phyloP scores from a whole-genome alignment of 495 filamentous ascomycete genomes.

The Tricharina praecox region DNA sequence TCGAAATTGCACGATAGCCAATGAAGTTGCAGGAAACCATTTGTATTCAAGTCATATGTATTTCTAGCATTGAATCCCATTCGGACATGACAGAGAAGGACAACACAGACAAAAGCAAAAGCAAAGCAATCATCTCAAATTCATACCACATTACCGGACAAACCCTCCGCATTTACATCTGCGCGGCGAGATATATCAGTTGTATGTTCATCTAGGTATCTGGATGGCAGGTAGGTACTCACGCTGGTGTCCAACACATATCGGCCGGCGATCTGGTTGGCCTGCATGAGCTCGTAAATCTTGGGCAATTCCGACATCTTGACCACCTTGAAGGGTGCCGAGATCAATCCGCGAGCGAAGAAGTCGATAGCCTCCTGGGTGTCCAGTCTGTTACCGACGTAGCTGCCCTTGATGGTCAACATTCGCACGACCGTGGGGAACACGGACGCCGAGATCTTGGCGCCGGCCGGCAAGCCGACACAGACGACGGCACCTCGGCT shows the following conservation, averaged over 20 bases:
- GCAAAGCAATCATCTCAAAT: too few species aligned
- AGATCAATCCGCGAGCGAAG: constrained; percentile 64
- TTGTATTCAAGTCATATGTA: too few species aligned
- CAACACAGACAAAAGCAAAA: too few species aligned
- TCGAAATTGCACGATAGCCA: too few species aligned
- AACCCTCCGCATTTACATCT: too few species aligned
- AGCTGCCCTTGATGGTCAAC: constrained; percentile 83
- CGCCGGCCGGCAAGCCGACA: constrained; percentile 68
- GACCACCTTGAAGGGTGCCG: constrained; percentile 67
- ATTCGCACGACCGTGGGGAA: constrained; percentile 74
- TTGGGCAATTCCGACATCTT: constrained; percentile 60
- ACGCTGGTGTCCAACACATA: constrained; percentile 57
- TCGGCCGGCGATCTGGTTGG: constrained; percentile 66
- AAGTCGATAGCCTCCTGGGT: constrained; percentile 76
- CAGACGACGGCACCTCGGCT: constrained; percentile 62
- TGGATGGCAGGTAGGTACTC: too few species aligned
- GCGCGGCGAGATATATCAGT: too few species aligned
- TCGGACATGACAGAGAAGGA: too few species aligned
- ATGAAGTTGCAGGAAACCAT: too few species aligned
- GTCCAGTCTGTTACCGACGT: constrained; percentile 81
- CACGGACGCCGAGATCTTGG: constrained; percentile 64
- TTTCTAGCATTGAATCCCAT: too few species aligned
- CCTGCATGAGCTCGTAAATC: constrained; percentile 58
- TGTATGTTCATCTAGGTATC: too few species aligned
- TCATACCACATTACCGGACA: too few species aligned